A percentile compares a stretch with the other conserved stretches of the same genome.
phyloP scores from a whole-genome alignment of 1,139 yeast species.

The Hemisphaericaspora xylofermentans region DNA sequence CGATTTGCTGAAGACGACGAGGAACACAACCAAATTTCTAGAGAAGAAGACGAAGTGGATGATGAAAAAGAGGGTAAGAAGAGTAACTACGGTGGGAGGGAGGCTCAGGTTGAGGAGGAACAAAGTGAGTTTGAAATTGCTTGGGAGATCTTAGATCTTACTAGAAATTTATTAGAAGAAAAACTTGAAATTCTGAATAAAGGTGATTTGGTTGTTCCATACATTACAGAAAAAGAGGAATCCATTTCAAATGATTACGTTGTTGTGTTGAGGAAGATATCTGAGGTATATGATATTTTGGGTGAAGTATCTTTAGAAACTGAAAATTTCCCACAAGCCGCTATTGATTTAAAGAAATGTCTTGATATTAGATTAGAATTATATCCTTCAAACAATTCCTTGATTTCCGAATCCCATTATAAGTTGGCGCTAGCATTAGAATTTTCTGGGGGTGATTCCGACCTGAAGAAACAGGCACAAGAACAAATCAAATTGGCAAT shows the following conservation, averaged over 20 bases:
- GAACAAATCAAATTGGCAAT: slow-evolving; percentile 61
- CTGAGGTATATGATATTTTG: slow-evolving; percentile 74
- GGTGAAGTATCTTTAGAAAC: slow-evolving; percentile 91
- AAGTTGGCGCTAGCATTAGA: slow-evolving; percentile 81
- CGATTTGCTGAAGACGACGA: slow-evolving; percentile 21
- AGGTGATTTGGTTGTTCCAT: slow-evolving; percentile 16
- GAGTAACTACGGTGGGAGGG: slow-evolving; percentile 14
- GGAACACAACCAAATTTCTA: slow-evolving; percentile 12
- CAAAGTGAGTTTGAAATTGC: slow-evolving; percentile 81
- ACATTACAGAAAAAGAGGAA: slow-evolving; percentile 30
- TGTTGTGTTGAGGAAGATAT: slow-evolving; percentile 50
- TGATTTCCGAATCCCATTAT: slow-evolving; percentile 77
- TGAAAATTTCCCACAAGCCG: slow-evolving; percentile 78
- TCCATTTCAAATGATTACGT: slow-evolving; percentile 36
- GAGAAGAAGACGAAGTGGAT: slow-evolving; percentile 28
- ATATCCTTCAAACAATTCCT: slow-evolving; percentile 47
- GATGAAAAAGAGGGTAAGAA: slow-evolving; percentile 19
- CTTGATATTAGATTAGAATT: slow-evolving; percentile 56
- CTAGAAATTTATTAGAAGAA: slow-evolving; percentile 63
- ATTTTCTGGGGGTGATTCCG: slow-evolving; percentile 56
- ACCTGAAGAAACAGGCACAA: slow-evolving; percentile 52
- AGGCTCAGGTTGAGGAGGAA: slow-evolving; percentile 42
- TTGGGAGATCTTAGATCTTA: slow-evolving; percentile 80
- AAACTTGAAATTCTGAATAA: slow-evolving; percentile 30
- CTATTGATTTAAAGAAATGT: slow-evolving; percentile 60